A percentile compares a stretch with the other conserved stretches of the same genome.
phyloP scores from a whole-genome alignment of 441 rosid genomes.

The Bruguiera hainesii region DNA sequence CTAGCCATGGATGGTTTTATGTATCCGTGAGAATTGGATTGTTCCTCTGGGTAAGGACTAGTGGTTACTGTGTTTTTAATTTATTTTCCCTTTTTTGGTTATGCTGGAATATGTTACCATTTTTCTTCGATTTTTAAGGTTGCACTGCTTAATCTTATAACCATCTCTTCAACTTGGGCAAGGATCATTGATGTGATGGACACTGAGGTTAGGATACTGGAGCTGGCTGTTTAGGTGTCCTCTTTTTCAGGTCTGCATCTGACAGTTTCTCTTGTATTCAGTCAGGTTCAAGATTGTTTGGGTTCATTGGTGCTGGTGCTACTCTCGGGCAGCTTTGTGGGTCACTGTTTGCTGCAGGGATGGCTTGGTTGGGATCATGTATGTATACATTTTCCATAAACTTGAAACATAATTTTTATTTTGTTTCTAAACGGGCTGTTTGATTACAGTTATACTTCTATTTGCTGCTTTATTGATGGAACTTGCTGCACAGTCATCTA shows the following conservation, averaged over 20 bases:
- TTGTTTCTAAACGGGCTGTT: constrained; percentile 14
- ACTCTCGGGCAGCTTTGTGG: constrained; percentile 97
- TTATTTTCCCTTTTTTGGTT: constrained; percentile 12
- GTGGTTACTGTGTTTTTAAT: constrained; percentile 2
- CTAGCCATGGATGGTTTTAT: constrained; percentile 62
- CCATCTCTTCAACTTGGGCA: constrained; percentile 97
- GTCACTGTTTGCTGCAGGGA: constrained; percentile 72
- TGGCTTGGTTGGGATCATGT: constrained; percentile 96
- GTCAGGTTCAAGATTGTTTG: constrained; percentile 98
- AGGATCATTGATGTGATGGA: constrained; percentile 93
- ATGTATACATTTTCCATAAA: constrained; percentile 27
- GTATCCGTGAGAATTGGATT: constrained; percentile 79
- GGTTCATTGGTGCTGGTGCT: constrained; percentile 97
- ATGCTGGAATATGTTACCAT: background rate
- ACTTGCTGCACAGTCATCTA: constrained; percentile 80
- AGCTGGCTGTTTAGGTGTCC: background rate
- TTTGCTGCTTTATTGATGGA: constrained; percentile 89
- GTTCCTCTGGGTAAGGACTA: constrained; percentile 75
- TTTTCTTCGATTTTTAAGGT: constrained; percentile 41
- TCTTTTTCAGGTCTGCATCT: constrained; percentile 15
- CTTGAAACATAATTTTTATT: constrained; percentile 13
- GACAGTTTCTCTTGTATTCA: constrained; percentile 41
- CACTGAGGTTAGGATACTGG: constrained; percentile 56
- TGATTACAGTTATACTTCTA: constrained; percentile 62
- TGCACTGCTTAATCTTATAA: constrained; percentile 83